Evolutionary conservation across 2,329 filamentous ascomycete genomes (phyloP), one percentile per base, ranked within the genome.

Genomic region (Hawksworthiomyces lignivorus): DNA sequence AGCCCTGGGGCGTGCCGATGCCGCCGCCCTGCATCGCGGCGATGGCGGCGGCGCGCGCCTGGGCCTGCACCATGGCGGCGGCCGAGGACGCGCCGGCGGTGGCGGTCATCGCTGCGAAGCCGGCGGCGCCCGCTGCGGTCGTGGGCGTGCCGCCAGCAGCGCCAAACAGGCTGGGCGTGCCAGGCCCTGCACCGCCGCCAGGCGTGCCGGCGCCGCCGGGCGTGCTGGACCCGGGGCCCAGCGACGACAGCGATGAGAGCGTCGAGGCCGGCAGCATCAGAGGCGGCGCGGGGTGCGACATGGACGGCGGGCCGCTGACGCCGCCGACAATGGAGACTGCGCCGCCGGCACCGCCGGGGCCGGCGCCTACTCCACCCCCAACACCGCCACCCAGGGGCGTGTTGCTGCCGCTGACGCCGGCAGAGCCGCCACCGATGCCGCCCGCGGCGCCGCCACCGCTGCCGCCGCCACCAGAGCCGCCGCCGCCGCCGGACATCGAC

Each of bases 281-380:
- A n/a, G n/a, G n/a, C n/a, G n/a, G n/a, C n/a, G n/a, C n/a, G n/a
- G n/a, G n/a, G n/a, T n/a, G n/a, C n/a, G n/a, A n/a, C n/a, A n/a
- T n/a, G n/a, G n/a, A n/a, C n/a, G n/a, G n/a, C n/a, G 31, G n/a
- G 9, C 31, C 7, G 17, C 31, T 18, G 7, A 14, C 9, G 14
- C 34, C 32, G 7, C 17, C 32, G 65, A 5, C 68, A 12, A 8
- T 69, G n/a, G 75, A 61, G 64, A 61, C 0, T n/a, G n/a, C n/a
- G 62, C 54, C 19, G 15, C 24, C 32, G 2, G 59, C 54, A 8
- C 56, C 52, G 9, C 54, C 55, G 7, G 56, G 52, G 54, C 47
- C 21, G 43, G 53, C 46, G 60, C 61, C 3, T 56, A 56, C 19
- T 18, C 30, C 11, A 15, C 35, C 28, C 28, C 30, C 19, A 11